Base-by-base conservation (phyloP, 345 rosid species). In the Triadica sebifera region DNA sequence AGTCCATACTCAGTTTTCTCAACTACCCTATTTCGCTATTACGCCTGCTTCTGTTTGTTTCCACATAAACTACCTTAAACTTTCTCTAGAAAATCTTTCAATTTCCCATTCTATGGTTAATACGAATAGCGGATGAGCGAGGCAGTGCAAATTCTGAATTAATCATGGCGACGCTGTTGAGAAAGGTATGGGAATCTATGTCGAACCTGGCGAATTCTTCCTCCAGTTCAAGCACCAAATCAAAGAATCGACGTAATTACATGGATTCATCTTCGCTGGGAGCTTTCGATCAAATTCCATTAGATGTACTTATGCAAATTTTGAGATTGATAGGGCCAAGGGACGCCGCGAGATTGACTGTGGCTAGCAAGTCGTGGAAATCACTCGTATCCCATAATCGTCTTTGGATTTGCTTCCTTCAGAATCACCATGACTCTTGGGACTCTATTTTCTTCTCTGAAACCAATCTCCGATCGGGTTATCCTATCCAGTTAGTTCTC, bases 401-500 rank as follows among this genome's bases (percentile, higher is more conserved):
- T 41, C 86, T 91, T 16, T 94, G 98, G 98, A 76, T 87, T 41
- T 75, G 74, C 81, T 91, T 87, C 78, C 88, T 94, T 47, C 89
- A 77, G 72, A 74, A 78, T 51, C 71, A 50, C 8, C 83, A 58
- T 8, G 84, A 83, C 47, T 75, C 87, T 3, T 78, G 87, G 87
- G 91, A 89, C 69, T 88, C 91, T 50, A 71, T 84, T 52, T 85
- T 85, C 89, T 92, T 94, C 77, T 87, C 93, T 0, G 97, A 91
- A 68, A 84, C 87, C 3, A 46, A 82, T 75, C 79, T 94, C 77
- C 80, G 90, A 37, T 84, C 74, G 8, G 93, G 95, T 5, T 85
- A 81, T 80, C 97, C 97, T 71, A 85, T 89, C 68, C 93, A 70
- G 97, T 91, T 39, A 76, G 89, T 72, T 24, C 43, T 64, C 1